These are phyloP conservation scores for Beauveria scarabaeidicola DNA, from an alignment of 2,329 filamentous ascomycete genomes.

Conservation along the genomic window DNA sequence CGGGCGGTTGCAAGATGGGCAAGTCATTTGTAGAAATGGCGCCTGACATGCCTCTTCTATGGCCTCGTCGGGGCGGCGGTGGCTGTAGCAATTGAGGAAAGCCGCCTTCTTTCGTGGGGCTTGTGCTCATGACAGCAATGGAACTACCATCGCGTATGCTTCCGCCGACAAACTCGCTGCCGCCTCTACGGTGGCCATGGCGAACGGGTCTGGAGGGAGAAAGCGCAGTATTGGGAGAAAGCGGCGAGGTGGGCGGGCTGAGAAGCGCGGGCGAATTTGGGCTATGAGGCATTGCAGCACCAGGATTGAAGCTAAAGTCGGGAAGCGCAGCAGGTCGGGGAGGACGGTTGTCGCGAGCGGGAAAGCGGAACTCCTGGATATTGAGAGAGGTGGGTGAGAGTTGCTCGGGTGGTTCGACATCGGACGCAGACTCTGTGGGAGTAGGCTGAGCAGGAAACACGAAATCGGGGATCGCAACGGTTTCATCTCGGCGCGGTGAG, in stretches of 20 bases:
- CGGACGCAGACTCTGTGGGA: slow-evolving; percentile 30
- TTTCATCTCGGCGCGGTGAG: slow-evolving; percentile 17
- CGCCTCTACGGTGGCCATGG: slow-evolving; percentile 70
- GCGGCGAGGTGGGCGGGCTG: slow-evolving; percentile 48
- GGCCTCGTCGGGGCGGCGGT: slow-evolving; percentile 50
- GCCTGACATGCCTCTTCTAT: slow-evolving; percentile 62
- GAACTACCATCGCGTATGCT: slow-evolving; percentile 51
- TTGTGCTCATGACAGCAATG: slow-evolving; percentile 57
- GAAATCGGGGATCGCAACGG: slow-evolving; percentile 56
- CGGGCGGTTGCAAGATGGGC: slow-evolving; percentile 55
- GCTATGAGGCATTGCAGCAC: slow-evolving; percentile 27
- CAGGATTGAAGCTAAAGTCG: slow-evolving; percentile 49
- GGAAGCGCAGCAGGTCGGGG: slow-evolving; percentile 36
- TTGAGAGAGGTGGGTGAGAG: slow-evolving; percentile 14
- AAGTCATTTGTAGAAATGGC: slow-evolving; percentile 81
- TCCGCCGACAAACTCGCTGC: slow-evolving; percentile 80
- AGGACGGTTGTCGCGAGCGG: slow-evolving; percentile 23
- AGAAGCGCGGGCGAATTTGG: slow-evolving; percentile 31
- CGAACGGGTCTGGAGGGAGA: slow-evolving; percentile 50
- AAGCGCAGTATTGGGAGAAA: slow-evolving; percentile 40
- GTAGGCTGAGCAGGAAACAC: slow-evolving; percentile 49
- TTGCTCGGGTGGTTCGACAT: background rate
- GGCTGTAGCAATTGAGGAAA: slow-evolving; percentile 46
- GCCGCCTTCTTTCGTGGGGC: slow-evolving; percentile 58
- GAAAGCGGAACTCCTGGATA: slow-evolving; percentile 24